These are phyloP conservation scores for Lecanosticta acicola DNA, from an alignment of 2,329 filamentous ascomycete genomes.

Conservation along the genomic window DNA sequence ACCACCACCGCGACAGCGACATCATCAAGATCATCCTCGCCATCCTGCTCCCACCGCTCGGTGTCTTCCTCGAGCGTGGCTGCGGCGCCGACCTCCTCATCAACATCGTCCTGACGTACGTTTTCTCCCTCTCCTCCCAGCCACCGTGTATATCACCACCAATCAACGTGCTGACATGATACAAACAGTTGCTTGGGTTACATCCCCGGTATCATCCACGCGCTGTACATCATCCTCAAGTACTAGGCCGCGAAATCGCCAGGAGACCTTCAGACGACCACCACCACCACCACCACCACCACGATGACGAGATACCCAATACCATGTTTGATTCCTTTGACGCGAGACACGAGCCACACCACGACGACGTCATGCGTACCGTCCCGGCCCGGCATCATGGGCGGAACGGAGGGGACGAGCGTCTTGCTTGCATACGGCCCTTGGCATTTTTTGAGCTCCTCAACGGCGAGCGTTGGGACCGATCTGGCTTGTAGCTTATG, in stretches of 20 bases:
- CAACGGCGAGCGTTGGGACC: no score
- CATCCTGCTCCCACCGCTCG: constrained; percentile 81
- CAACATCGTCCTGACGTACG: constrained; percentile 56
- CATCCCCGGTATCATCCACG: constrained; percentile 71
- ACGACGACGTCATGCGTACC: not conserved
- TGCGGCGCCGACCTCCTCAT: constrained; percentile 83
- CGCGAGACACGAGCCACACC: not conserved
- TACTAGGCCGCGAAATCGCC: constrained; percentile 55
- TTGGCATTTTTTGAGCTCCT: no score
- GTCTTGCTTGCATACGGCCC: not conserved
- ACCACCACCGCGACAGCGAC: constrained; percentile 46
- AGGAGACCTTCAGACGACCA: no score
- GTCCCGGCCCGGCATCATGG: not conserved
- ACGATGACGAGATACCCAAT: not conserved
- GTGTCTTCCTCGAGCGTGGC: constrained; percentile 90
- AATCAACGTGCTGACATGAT: not conserved
- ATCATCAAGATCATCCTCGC: constrained; percentile 82
- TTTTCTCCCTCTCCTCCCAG: not conserved
- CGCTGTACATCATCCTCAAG: constrained; percentile 88
- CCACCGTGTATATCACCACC: not conserved
- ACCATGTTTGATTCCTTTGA: not conserved
- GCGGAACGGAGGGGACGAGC: constrained; percentile 1
- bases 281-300: not conserved
- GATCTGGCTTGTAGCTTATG: not conserved
- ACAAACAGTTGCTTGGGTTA: constrained; percentile 43